A percentile compares a stretch with the other conserved stretches of the same genome.
phyloP scores from a whole-genome alignment of 2,329 filamentous ascomycete species.

The Diaporthe longicolla region DNA sequence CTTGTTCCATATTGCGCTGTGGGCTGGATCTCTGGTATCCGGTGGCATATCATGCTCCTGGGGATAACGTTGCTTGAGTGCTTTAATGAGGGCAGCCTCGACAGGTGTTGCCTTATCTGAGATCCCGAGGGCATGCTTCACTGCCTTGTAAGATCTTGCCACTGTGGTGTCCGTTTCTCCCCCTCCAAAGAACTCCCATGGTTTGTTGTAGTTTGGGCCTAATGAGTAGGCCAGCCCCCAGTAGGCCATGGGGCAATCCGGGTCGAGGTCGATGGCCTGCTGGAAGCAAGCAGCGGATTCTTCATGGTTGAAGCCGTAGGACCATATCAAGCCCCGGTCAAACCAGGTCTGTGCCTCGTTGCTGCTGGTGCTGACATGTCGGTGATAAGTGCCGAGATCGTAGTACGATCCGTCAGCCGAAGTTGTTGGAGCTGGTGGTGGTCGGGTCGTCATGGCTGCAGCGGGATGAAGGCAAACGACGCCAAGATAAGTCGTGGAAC shows the following conservation, averaged over 20 bases:
- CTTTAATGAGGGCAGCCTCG: conserved; percentile 75
- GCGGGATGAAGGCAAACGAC: not conserved
- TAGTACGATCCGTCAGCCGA: conserved; percentile 64
- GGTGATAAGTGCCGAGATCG: conserved; percentile 72
- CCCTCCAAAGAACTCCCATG: conserved; percentile 79
- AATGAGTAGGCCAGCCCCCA: conserved; percentile 80
- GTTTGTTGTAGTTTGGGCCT: conserved; percentile 84
- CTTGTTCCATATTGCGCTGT: conserved; percentile 65
- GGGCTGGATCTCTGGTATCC: conserved; percentile 56
- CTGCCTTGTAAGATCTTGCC: conserved; percentile 50
- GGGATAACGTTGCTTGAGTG: conserved; percentile 74
- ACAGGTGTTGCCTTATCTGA: conserved; percentile 57
- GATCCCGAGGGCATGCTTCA: conserved; percentile 48
- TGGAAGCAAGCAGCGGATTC: conserved; percentile 77
- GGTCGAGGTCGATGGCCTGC: conserved; percentile 68
- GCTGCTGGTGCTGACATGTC: conserved; percentile 67
- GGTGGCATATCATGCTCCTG: conserved; percentile 49
- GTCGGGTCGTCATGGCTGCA: conserved; percentile 22
- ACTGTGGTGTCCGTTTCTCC: conserved; percentile 69
- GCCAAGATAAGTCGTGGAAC: not conserved
- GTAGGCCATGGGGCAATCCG: conserved; percentile 72
- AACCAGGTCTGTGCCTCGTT: conserved; percentile 75
- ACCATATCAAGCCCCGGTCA: conserved; percentile 79
- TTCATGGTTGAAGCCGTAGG: conserved; percentile 82
- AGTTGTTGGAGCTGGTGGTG: conserved; percentile 29